These are phyloP conservation scores for Adiantum capillusveneris DNA, from an alignment of 75 land plant genomes.

Conservation along the genomic window DNA sequence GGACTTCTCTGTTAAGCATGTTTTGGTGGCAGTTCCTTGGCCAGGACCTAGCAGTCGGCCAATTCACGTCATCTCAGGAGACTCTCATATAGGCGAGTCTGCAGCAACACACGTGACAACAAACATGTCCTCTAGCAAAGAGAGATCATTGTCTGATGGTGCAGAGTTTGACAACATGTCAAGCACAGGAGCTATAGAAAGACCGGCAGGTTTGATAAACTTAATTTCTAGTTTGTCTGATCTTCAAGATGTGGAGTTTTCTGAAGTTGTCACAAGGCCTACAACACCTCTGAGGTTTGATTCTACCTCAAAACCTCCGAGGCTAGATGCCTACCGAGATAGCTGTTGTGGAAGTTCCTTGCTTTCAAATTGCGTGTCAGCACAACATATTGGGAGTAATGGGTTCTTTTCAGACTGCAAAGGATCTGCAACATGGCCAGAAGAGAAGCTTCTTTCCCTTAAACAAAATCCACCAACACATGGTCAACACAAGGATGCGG, in stretches of 20 bases:
- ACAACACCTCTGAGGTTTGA: too few species aligned
- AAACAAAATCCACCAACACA: background rate
- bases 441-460: conserved; percentile 63
- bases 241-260: background rate
- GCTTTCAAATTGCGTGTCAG: conserved; percentile 10
- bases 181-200: background rate
- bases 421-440: conserved; percentile 92
- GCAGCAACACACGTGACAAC: background rate
- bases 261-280: background rate
- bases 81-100: background rate
- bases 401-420: conserved; percentile 51
- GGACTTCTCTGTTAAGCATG: conserved; percentile 54
- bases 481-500: background rate
- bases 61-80: background rate
- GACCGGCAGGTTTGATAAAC: background rate
- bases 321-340: background rate
- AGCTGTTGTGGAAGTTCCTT: background rate
- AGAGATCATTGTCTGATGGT: background rate
- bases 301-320: background rate
- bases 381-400: conserved; percentile 12
- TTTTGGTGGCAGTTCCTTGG: conserved; percentile 86
- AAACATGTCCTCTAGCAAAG: too few species aligned
- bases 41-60: conserved; percentile 25
- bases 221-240: background rate
- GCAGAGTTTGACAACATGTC: background rate